Evolutionary conservation across 306 rosid species (phyloP), one percentile per base, ranked within the genome.

Genomic region (Castanea mollissima): DNA sequence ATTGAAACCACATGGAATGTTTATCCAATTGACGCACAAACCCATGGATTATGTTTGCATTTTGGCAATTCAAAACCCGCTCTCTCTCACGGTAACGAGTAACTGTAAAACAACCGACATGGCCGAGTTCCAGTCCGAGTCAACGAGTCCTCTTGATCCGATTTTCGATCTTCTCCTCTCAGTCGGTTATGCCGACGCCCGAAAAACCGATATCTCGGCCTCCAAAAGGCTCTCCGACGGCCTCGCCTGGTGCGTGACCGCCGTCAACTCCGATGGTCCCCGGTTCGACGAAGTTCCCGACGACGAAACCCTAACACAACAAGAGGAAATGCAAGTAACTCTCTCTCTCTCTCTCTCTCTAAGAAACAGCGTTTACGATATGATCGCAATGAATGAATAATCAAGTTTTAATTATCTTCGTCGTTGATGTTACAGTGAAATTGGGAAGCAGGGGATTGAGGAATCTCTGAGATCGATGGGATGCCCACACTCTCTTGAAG

Each of bases 401-500:
- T 49, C 54, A 49, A 49, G 54, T 49, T 49, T 10, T 41, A 41
- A 41, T n/a, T 19, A 51, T 32, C 16, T 67, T 34, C 4, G 14
- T 16, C 38, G 38, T 25, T 27, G n/a, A 21, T 55, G 55, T 23
- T 80, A 77, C 88, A 74, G 91, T 69, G 79, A 77, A 54, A 57
- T 74, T 16, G 82, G 76, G 63, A 60, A 34, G 27, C 31, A 41
- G 46, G 46, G 64, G 74, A 87, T 87, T 56, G 88, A 78, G 65
- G 90, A 91, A 62, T 79, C 84, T 76, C 57, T 89, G 25, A 80
- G 79, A 78, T 74, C 54, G 79, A 55, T 81, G 8, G 83, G 88
- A 76, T 91, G 89, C 27, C 89, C 92, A n/a, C 54, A 81, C 85
- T 54, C 81, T 71, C 81, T 91, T 52, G 81, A 74, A 73, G 55